A percentile compares a stretch with the other conserved stretches of the same genome.
Evolutionary conservation across 2,329 filamentous ascomycete genomes (phyloP).

Genomic region (Cercospora nicotianae): DNA sequence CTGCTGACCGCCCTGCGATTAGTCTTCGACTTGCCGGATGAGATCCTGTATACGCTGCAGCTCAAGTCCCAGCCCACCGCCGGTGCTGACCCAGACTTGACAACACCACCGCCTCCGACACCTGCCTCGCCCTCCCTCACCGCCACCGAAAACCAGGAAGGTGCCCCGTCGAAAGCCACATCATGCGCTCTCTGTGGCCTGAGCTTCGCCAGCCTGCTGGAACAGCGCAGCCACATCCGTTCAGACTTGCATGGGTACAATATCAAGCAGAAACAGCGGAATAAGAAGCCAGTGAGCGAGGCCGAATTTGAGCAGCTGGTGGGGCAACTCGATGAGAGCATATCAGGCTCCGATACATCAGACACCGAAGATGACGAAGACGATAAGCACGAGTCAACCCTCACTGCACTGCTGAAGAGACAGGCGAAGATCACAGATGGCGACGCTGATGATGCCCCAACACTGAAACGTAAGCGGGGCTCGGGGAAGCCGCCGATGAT

Average conservation of each 20-base stretch:
- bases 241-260: conserved; percentile 95
- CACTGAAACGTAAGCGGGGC: conserved; percentile 54
- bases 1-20: conserved; percentile 18
- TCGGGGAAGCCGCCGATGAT: conserved; percentile 72
- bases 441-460: conserved; percentile 51
- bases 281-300: conserved; percentile 70
- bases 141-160: conserved; percentile 41
- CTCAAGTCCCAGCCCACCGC: conserved; percentile 53
- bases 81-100: conserved; percentile 31
- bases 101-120: conserved; percentile 22
- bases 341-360: conserved; percentile 72
- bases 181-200: conserved; percentile 79
- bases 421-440: conserved; percentile 70
- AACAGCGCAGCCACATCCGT: conserved; percentile 82
- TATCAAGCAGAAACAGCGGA: conserved; percentile 83
- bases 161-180: conserved; percentile 59
- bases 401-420: conserved; percentile 76
- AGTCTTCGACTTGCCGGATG: conserved; percentile 81
- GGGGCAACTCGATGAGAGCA: conserved; percentile 82
- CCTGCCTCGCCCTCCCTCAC: conserved; percentile 7
- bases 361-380: conserved; percentile 68
- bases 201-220: conserved; percentile 68
- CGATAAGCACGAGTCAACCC: conserved; percentile 67
- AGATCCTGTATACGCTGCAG: conserved; percentile 68
- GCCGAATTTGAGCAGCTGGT: conserved; percentile 82